These are phyloP conservation scores for Pelargonium myrrhifolium DNA, from an alignment of 441 rosid species.

Conservation along the genomic window DNA sequence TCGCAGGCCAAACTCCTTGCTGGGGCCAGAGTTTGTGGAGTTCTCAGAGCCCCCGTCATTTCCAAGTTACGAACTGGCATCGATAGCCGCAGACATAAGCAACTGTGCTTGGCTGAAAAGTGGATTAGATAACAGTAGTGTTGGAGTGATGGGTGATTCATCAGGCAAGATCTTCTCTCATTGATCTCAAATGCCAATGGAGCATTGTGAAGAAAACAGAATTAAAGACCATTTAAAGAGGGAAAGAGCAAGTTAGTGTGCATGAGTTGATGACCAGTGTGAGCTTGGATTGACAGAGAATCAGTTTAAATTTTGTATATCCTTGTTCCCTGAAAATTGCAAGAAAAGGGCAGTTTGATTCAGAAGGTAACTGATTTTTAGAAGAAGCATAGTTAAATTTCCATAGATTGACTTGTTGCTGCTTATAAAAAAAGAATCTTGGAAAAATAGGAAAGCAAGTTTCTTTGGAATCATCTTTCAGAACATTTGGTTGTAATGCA, in stretches of 20 bases:
- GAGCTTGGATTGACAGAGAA: slow-evolving; percentile 15
- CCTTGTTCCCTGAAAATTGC: not conserved
- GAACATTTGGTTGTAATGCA: not conserved
- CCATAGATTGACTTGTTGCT: not conserved
- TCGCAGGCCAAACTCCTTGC: slow-evolving; percentile 32
- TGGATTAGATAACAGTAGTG: slow-evolving; percentile 56
- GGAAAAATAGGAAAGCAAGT: not conserved
- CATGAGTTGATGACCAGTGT: slow-evolving; percentile 19
- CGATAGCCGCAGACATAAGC: slow-evolving; percentile 74
- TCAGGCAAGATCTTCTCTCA: slow-evolving; percentile 33
- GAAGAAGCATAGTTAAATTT: not conserved
- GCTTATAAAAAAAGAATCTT: not conserved
- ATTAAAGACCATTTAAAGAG: too few relatives aligned
- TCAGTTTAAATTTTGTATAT: not conserved
- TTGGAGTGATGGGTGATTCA: slow-evolving; percentile 38
- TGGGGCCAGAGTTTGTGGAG: slow-evolving; percentile 84
- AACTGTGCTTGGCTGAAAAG: slow-evolving; percentile 81
- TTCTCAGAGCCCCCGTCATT: slow-evolving; percentile 50
- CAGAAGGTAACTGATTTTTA: too few relatives aligned
- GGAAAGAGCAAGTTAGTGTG: slow-evolving; percentile 24
- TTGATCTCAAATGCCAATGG: slow-evolving; percentile 34
- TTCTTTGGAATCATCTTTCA: too few relatives aligned
- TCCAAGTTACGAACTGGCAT: slow-evolving; percentile 74
- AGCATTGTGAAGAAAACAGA: slow-evolving; percentile 29
- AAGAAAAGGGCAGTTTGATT: not conserved